phyloP scores from a whole-genome alignment of 2,329 filamentous ascomycete genomes.

The Phyllosticta citribraziliensis region DNA sequence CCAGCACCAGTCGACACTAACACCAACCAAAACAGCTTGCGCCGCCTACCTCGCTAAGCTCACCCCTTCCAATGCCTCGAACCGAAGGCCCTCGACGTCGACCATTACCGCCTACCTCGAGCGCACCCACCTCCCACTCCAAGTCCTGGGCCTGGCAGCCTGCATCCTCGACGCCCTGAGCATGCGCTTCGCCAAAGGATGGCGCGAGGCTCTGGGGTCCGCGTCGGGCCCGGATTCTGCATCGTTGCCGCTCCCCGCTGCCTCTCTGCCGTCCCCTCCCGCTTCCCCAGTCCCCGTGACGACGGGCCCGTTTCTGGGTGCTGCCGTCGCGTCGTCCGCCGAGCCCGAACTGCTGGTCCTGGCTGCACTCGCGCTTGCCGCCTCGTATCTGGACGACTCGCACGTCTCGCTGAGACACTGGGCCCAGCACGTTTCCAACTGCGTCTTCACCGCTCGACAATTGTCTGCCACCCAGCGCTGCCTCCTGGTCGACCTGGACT shows the following conservation, averaged over 20 bases:
- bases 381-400: constrained; percentile 25
- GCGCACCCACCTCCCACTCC: constrained; percentile 23
- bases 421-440: constrained; percentile 19
- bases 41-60: constrained; percentile 27
- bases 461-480: constrained; percentile 24
- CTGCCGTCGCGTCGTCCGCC: constrained; percentile 10
- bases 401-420: constrained; percentile 23
- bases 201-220: constrained; percentile 18
- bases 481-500: constrained; percentile 28
- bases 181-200: constrained; percentile 22
- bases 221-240: constrained; percentile 13
- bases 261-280: constrained; percentile 8
- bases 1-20: background rate
- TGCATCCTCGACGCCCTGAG: constrained; percentile 29
- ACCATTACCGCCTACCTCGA: constrained; percentile 21
- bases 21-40: constrained; percentile 17
- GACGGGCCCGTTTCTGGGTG: background rate
- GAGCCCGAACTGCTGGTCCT: constrained; percentile 27
- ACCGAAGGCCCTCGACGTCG: constrained; percentile 18
- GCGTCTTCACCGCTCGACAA: constrained; percentile 20
- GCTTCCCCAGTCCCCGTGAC: constrained; percentile 2
- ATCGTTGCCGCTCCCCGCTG: constrained; percentile 14
- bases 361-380: constrained; percentile 25
- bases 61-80: constrained; percentile 24
- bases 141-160: constrained; percentile 27